These are phyloP conservation scores for Gossypium lobatum DNA, from an alignment of 441 rosid species.

Conservation along the genomic window DNA sequence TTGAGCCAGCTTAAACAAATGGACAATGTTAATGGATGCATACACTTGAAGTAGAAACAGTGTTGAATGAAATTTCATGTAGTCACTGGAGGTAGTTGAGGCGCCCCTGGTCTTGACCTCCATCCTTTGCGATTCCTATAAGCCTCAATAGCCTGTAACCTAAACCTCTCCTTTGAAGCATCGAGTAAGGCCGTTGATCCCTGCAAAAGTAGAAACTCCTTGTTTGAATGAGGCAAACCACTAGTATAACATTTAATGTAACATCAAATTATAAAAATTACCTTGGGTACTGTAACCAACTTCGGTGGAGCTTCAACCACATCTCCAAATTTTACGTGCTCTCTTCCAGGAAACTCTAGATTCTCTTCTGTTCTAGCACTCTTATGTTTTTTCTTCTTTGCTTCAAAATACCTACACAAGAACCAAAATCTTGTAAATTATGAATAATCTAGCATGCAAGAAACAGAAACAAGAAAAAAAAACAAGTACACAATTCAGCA, in stretches of 20 bases:
- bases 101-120: slow-evolving; percentile 62
- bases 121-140: slow-evolving; percentile 71
- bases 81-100: slow-evolving; percentile 38
- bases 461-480: neutral
- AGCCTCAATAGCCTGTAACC: slow-evolving; percentile 66
- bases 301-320: slow-evolving; percentile 83
- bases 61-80: slow-evolving; percentile 16
- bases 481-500: neutral
- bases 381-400: slow-evolving; percentile 59
- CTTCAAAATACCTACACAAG: slow-evolving; percentile 56
- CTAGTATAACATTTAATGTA: neutral
- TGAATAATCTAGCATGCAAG: neutral
- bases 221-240: neutral
- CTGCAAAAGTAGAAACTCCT: slow-evolving; percentile 29
- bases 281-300: slow-evolving; percentile 62
- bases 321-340: slow-evolving; percentile 70
- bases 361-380: slow-evolving; percentile 36
- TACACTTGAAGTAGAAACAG: neutral
- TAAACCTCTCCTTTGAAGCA: slow-evolving; percentile 64
- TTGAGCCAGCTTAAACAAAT: slow-evolving; percentile 11
- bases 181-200: slow-evolving; percentile 32
- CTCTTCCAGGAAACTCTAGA: slow-evolving; percentile 57
- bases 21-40: neutral
- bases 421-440: neutral
- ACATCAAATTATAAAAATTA: slow-evolving; percentile 12